These are phyloP conservation scores for Omphalotus guepiniiformis DNA, from an alignment of 768 basidiomycete genomes.

Conservation along the genomic window DNA sequence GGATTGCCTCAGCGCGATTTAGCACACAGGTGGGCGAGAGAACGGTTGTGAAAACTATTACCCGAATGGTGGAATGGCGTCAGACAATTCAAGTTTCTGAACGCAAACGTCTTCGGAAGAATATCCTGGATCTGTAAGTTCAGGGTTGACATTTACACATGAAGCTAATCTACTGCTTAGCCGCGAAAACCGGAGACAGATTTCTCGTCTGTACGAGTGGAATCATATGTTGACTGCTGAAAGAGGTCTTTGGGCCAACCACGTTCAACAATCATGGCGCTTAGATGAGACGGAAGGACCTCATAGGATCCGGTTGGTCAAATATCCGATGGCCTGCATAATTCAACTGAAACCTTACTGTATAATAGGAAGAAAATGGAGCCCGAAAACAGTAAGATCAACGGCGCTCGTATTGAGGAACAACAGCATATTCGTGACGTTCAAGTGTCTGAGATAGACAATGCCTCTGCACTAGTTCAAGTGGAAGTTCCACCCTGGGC, in stretches of 20 bases:
- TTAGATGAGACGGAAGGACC: slow-evolving; percentile 93
- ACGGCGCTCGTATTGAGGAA: slow-evolving; percentile 44
- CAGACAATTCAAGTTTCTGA: slow-evolving; percentile 65
- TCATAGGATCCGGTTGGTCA: slow-evolving; percentile 73
- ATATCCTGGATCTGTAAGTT: slow-evolving; percentile 66
- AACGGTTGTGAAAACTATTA: slow-evolving; percentile 57
- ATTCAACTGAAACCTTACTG: no score
- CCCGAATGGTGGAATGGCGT: slow-evolving; percentile 69
- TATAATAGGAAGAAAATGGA: slow-evolving; percentile 70
- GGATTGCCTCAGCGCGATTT: slow-evolving; percentile 52
- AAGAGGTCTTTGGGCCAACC: slow-evolving; percentile 76
- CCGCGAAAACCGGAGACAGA: slow-evolving; percentile 72
- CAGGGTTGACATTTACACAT: no score
- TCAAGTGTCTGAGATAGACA: slow-evolving; percentile 46
- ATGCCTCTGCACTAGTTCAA: slow-evolving; percentile 39
- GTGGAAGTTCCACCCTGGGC: slow-evolving; percentile 71
- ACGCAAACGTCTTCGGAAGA: slow-evolving; percentile 67
- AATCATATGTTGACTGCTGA: slow-evolving; percentile 62
- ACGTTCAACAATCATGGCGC: slow-evolving; percentile 56
- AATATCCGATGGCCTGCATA: no score
- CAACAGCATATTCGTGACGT: slow-evolving; percentile 46
- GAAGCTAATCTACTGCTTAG: slow-evolving; percentile 35
- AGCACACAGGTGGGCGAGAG: slow-evolving; percentile 63
- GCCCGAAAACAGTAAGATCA: slow-evolving; percentile 45
- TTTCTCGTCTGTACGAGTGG: slow-evolving; percentile 58